Conservation (phyloP, 108 stramenopile genomes). For the Nitzschia sp. region DNA sequence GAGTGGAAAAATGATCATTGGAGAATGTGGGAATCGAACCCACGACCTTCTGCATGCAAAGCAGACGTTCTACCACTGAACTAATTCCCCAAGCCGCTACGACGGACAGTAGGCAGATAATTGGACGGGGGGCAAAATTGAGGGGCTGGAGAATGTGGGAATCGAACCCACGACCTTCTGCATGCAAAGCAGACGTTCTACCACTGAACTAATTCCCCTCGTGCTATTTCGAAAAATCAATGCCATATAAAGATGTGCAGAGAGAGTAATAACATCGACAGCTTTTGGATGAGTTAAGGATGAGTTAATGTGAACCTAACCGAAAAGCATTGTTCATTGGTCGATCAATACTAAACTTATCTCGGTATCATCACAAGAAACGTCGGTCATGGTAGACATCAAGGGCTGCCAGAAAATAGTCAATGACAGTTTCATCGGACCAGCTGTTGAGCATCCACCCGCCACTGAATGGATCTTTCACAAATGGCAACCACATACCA, state of each 20-base stretch:
- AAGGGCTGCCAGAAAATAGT: constrained; percentile 45
- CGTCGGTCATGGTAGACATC: constrained; percentile 39
- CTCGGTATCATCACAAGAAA: constrained; percentile 5
- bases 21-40: constrained; percentile 26
- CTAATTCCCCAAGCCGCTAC: constrained; percentile 10
- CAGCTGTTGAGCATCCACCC: constrained; percentile 51
- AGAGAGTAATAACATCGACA: too few species aligned
- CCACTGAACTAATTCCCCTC: background rate
- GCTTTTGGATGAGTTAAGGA: too few species aligned
- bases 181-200: constrained; percentile 25
- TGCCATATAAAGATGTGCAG: too few species aligned
- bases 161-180: constrained; percentile 22
- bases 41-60: constrained; percentile 30
- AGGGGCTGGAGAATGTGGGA: constrained; percentile 1
- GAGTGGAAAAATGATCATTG: too few species aligned
- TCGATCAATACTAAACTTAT: too few species aligned
- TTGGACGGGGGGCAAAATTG: background rate
- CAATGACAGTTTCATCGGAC: constrained; percentile 45
- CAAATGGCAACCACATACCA: constrained; percentile 16
- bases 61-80: constrained; percentile 27
- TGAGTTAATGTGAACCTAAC: too few species aligned
- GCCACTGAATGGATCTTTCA: constrained; percentile 40
- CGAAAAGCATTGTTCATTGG: too few species aligned
- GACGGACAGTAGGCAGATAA: background rate
- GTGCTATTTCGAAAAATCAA: too few species aligned